Percentiles rank a stretch among this genome's conserved stretches.
Evolutionary conservation across 805 yeast species (phyloP).

Genomic region (Lachancea quebecensis): DNA sequence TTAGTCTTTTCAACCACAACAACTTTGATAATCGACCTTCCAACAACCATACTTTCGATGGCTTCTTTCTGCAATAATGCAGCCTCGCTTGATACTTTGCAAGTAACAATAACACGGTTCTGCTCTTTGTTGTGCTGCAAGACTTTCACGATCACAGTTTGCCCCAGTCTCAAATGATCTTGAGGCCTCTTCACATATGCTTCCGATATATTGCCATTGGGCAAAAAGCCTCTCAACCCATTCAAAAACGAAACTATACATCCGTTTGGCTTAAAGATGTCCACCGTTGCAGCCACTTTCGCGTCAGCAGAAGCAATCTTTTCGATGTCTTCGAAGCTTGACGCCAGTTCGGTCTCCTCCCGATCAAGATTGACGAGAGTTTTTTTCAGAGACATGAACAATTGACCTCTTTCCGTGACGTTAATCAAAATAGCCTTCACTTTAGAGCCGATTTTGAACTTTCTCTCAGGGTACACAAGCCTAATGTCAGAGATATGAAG

Average conservation of each 20-base stretch:
- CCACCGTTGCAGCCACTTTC: conserved; percentile 67
- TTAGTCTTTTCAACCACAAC: conserved; percentile 67
- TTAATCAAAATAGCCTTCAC: conserved; percentile 68
- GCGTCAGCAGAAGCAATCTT: conserved; percentile 33
- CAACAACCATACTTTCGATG: conserved; percentile 46
- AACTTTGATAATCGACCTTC: conserved; percentile 54
- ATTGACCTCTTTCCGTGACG: conserved; percentile 40
- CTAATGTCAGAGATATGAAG: conserved; percentile 78
- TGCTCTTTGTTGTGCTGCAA: conserved; percentile 47
- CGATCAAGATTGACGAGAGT: conserved; percentile 56
- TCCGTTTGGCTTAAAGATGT: conserved; percentile 65
- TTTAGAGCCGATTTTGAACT: conserved; percentile 77
- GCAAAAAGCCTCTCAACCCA: conserved; percentile 68
- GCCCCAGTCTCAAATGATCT: conserved; percentile 76
- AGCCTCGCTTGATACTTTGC: conserved; percentile 56
- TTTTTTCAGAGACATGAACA: conserved; percentile 72
- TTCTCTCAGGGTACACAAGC: conserved; percentile 84
- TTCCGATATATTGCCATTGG: conserved; percentile 84
- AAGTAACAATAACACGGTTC: conserved; percentile 60
- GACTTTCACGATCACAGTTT: conserved; percentile 69
- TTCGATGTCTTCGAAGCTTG: conserved; percentile 46
- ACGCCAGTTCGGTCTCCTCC: conserved; percentile 29
- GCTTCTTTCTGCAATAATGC: conserved; percentile 40
- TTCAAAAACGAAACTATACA: conserved; percentile 83
- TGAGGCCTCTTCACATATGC: conserved; percentile 71